These are phyloP conservation scores for Vitis riparia DNA, from an alignment of 164 flowering plant species.

Conservation along the genomic window DNA sequence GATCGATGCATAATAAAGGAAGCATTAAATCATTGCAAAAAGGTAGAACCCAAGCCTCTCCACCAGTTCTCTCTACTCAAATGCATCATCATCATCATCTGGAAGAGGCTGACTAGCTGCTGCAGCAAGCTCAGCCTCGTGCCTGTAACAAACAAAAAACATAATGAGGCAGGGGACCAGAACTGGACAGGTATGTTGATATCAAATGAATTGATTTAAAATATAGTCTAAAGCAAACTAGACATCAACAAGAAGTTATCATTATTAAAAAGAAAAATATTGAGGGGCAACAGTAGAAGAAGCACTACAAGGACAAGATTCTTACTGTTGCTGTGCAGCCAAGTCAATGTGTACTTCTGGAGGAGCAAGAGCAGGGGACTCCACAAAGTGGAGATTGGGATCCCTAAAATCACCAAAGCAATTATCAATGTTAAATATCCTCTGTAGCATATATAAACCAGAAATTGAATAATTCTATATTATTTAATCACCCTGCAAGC, in stretches of 20 bases:
- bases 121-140: conserved; percentile 27
- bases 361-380: conserved; percentile 67
- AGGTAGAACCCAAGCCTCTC: neutral
- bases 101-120: conserved; percentile 38
- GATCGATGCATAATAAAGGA: neutral
- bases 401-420: conserved; percentile 29
- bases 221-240: neutral
- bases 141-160: conserved; percentile 18
- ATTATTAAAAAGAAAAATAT: neutral
- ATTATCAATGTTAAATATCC: neutral
- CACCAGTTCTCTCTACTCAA: conserved; percentile 15
- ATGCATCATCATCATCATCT: conserved; percentile 35
- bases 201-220: too few relatives aligned
- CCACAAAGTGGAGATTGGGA: conserved; percentile 58
- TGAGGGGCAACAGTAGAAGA: neutral
- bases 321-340: conserved; percentile 56
- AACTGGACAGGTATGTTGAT: too few relatives aligned
- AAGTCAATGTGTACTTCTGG: conserved; percentile 65
- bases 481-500: conserved; percentile 52
- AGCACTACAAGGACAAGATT: neutral
- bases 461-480: neutral
- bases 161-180: too few relatives aligned
- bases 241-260: neutral
- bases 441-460: neutral
- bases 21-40: neutral